Evolutionary conservation across 176 grass and related monocot species (phyloP).

Genomic region (Poa pratensis): DNA sequence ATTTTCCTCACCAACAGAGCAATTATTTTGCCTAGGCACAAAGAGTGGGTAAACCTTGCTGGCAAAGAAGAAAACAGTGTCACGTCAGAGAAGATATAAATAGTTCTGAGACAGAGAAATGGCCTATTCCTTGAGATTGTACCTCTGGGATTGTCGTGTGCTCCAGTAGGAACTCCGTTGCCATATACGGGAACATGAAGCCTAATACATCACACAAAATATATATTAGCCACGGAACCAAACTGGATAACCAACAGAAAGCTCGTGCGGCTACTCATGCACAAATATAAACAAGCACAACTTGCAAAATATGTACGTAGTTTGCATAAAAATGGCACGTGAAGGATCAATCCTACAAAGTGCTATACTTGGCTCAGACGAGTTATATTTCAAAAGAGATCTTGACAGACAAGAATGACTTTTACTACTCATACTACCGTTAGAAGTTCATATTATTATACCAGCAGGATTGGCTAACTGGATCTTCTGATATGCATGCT

Average conservation of each 20-base stretch:
- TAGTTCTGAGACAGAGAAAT: conserved; percentile 10
- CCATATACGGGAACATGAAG: conserved; percentile 91
- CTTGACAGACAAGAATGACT: conserved; percentile 4
- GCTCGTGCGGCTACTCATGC: conserved; percentile 14
- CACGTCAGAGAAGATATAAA: conserved; percentile 13
- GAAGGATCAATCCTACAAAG: neutral
- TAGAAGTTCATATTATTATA: neutral
- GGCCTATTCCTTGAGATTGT: conserved; percentile 37
- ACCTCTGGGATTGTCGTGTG: conserved; percentile 85
- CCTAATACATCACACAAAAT: conserved; percentile 49
- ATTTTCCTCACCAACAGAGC: conserved; percentile 70
- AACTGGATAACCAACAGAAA: conserved; percentile 34
- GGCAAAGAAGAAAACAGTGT: conserved; percentile 31
- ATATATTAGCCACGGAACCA: conserved; percentile 20
- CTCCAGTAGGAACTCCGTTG: conserved; percentile 82
- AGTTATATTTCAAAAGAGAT: neutral
- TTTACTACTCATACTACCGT: neutral
- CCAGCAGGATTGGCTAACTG: neutral
- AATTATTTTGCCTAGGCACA: conserved; percentile 77
- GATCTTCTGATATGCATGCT: conserved; percentile 6
- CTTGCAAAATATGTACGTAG: conserved; percentile 15
- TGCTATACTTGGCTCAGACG: conserved; percentile 3
- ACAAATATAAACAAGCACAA: conserved; percentile 19
- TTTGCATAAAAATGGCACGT: conserved; percentile 31
- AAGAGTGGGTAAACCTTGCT: conserved; percentile 94